These are phyloP conservation scores for Oidiodendron maius DNA, from an alignment of 495 filamentous ascomycete genomes.

Conservation along the genomic window DNA sequence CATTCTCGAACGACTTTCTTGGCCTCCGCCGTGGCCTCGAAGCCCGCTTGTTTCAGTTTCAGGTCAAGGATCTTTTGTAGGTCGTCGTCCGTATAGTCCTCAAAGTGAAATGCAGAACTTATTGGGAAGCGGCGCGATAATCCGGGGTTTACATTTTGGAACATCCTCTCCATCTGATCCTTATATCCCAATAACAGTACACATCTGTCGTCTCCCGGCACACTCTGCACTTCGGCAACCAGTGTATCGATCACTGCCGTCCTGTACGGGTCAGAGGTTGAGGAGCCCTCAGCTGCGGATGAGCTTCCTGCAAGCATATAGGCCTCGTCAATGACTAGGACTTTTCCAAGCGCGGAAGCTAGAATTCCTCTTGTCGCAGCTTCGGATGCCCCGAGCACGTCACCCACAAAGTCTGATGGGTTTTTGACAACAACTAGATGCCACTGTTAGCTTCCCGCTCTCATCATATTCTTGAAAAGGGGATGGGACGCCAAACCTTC, in stretches of 20 bases:
- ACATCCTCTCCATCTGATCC: constrained; percentile 72
- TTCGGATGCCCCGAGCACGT: constrained; percentile 59
- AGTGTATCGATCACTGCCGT: constrained; percentile 70
- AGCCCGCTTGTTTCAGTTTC: constrained; percentile 44
- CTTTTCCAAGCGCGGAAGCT: constrained; percentile 58
- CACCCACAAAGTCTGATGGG: constrained; percentile 67
- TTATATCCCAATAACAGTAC: constrained; percentile 74
- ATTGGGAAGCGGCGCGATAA: constrained; percentile 64
- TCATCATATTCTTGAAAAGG: background rate
- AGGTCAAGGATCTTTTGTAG: constrained; percentile 52
- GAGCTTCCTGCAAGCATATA: too few relatives aligned
- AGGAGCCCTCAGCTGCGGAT: constrained; percentile 23
- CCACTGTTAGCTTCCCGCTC: background rate
- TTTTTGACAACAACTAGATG: constrained; percentile 39
- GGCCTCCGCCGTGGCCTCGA: constrained; percentile 36
- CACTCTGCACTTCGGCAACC: constrained; percentile 76
- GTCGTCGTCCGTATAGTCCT: constrained; percentile 60
- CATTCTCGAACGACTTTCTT: constrained; percentile 33
- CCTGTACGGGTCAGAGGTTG: constrained; percentile 47
- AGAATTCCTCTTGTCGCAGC: constrained; percentile 68
- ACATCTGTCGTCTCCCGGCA: constrained; percentile 71
- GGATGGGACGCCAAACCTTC: constrained; percentile 38
- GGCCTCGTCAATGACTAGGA: constrained; percentile 73
- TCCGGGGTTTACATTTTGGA: constrained; percentile 75
- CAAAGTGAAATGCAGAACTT: constrained; percentile 58